Evolutionary conservation across 352 stramenopile species (phyloP), one percentile per base, ranked within the genome.

Genomic region (Globisporangium middletonii): DNA sequence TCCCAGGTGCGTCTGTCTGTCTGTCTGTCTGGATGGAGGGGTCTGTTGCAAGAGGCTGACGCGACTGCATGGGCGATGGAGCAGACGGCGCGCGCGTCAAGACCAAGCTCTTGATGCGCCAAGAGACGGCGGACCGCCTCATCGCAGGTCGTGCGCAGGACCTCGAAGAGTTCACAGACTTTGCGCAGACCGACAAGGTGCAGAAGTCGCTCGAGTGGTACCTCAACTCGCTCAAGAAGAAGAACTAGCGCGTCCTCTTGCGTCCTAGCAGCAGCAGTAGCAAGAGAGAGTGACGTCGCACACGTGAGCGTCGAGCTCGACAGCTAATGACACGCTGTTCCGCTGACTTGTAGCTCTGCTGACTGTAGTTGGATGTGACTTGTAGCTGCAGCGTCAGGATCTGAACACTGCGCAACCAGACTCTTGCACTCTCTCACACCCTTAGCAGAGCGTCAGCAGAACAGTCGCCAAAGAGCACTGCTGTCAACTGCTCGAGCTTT

Each of bases 171-270:
- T 94, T 92, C 57, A 64, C 65, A 37, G 77, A 89, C 62, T 87
- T 94, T 65, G 76, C 67, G 26, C 77, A 88, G 65, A 89, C 79
- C 13, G 83, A 92, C 69, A 88, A 88, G 68, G 77, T 88, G 52
- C 85, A 94, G 55, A 92, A 91, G 58, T 78, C 79, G 49, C 75
- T 94, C 52, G 82, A 62, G 18, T 75, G 77, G 59, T 94, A 94
- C 69, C 64, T 94, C 30, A 75, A 75, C 54, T 80, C 82, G 55
- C 74, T 94, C 56, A 92, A 89, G 75, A 92, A 85, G 64, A 81
- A 91, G 52, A 64, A 64, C 59, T 64, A 30, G 38, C 38, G 38
- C 23, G 23, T 23, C 23, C 23, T 44, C 30, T 35, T 35, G 30
- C 3, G 30, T 23, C 23, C 23, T 23, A 23, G 30, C 30, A 35